Evolutionary conservation across 1,139 yeast genomes (phyloP), one percentile per base, ranked within the genome.

Genomic region (Diutina mesorugosa): DNA sequence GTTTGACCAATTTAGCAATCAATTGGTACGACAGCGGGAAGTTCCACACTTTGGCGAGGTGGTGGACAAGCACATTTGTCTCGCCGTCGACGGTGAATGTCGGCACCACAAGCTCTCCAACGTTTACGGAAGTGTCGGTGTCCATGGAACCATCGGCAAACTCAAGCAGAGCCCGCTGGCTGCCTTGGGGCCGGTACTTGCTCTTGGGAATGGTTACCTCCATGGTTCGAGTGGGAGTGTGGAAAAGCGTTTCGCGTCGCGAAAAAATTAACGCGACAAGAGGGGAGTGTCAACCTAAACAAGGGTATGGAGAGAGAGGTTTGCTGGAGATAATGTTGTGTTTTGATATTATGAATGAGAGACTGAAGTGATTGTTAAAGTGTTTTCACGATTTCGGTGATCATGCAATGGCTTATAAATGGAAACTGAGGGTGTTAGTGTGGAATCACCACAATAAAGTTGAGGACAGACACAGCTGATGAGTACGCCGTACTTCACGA

Each of bases 21-120:
- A 76, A 60, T 59, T 76, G 80, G 59, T 75, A 75, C 5, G 79
- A 72, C 2, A 79, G 75, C 1, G 79, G 78, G 58, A 65, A 76
- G 58, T 71, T 72, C 74, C 77, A 75, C 3, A 68, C 58, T n/a
- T 47, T 50, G 4, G 76, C 70, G 57, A 76, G 63, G 58, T 73
- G 70, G 56, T 69, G 68, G 3, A 72, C 56, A 51, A 76, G 64
- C 1, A 72, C 72, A 55, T 63, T 66, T 38, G 65, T 57, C n/a
- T 57, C 32, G 51, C 47, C 54, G 18, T 56, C 47, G 38, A 47
- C 18, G 14, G 46, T 46, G 56, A 60, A 61, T 16, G 35, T 26
- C 29, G 38, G 63, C 59, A 10, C 54, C 46, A 14, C 46, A 18
- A 21, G n/a, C 10, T 45, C 41, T 1, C 12, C 10, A 5, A 50